Base-by-base conservation (phyloP, 768 basidiomycete species). In the Auricularia sp. region DNA sequence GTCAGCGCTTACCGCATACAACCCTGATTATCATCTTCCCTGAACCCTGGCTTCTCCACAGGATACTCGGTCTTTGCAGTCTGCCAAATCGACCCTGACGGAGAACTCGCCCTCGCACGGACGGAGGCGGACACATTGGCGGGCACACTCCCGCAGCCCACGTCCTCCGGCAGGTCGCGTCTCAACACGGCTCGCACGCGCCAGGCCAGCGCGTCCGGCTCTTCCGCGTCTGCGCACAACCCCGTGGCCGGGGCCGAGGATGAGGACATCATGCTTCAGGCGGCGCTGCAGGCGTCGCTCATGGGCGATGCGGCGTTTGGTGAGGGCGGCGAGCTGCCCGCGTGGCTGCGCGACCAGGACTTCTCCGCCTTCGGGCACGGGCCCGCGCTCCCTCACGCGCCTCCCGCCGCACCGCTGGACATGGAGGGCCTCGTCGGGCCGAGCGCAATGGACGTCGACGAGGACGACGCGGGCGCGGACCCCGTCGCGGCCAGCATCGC, bases 221-320 rank as follows among this genome's bases (percentile, higher is more conserved):
- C 33, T 11, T 64, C 54, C 34, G 33, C 65, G 36, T 7, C 61
- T 29, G 35, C 45, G 51, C 14, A 24, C n/a, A 39, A 62, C 42
- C 14, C 42, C 24, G 39, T 37, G 33, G 36, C 34, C 51, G 82
- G 78, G 2, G 76, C 89, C 56, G 92, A 90, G 66, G 89, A 92
- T 68, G 93, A 94, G 71, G 94, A 97, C 73, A 82, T 86, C 69
- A 90, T 92, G 65, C 82, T 96, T 2, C 94, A 97, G 72, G 89
- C 86, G 4, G 94, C 90, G 0, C 77, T 95, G 61, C 91, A 92
- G 70, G 93, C 92, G 2, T 94, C 92, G 3, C 75, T 95, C 54
- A 77, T 78, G 71, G 73, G 73, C 39, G 47, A 65, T 24, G 33
- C 56, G 3, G 21, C 14, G 18, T 51, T 51, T 18, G 47, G 47